Evolutionary conservation across 1,284 basidiomycete genomes (phyloP).

Genomic region (Ganoderma meredithae): DNA sequence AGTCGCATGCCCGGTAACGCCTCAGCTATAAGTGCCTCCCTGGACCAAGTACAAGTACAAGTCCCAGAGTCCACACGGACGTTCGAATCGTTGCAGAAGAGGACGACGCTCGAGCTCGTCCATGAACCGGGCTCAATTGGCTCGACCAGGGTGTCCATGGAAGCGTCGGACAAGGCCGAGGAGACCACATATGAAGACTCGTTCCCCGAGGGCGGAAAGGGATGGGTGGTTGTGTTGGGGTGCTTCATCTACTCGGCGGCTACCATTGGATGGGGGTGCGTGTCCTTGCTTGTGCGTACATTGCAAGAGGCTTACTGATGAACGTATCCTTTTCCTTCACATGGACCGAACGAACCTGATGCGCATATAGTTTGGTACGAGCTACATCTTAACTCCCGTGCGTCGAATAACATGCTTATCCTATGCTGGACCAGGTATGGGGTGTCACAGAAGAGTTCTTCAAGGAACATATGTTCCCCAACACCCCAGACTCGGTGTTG

Average conservation of each 20-base stretch:
- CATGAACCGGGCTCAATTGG: neutral
- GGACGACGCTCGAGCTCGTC: neutral
- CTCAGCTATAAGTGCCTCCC: neutral
- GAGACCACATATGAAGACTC: constrained; percentile 11
- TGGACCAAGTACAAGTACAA: neutral
- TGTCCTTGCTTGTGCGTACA: constrained; percentile 6
- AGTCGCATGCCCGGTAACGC: neutral
- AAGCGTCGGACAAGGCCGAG: constrained; percentile 1
- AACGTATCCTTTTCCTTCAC: neutral
- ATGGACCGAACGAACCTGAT: neutral
- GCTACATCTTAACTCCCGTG: neutral
- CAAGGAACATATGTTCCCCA: constrained; percentile 33
- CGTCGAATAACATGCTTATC: neutral
- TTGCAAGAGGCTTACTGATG: neutral
- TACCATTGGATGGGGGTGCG: constrained; percentile 36
- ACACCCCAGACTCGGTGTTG: constrained; percentile 32
- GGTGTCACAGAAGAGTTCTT: constrained; percentile 40
- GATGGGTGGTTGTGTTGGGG: constrained; percentile 34
- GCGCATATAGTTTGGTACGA: constrained; percentile 17
- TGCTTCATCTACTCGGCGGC: constrained; percentile 34
- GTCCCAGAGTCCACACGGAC: neutral
- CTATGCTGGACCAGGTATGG: constrained; percentile 32
- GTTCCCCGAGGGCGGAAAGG: constrained; percentile 31
- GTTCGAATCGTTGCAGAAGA: neutral
- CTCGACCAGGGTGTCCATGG: neutral